A percentile compares a stretch with the other conserved stretches of the same genome.
Evolutionary conservation across 371 early-diverging fungal species (phyloP).

Genomic region (Fennellomyces sp.): DNA sequence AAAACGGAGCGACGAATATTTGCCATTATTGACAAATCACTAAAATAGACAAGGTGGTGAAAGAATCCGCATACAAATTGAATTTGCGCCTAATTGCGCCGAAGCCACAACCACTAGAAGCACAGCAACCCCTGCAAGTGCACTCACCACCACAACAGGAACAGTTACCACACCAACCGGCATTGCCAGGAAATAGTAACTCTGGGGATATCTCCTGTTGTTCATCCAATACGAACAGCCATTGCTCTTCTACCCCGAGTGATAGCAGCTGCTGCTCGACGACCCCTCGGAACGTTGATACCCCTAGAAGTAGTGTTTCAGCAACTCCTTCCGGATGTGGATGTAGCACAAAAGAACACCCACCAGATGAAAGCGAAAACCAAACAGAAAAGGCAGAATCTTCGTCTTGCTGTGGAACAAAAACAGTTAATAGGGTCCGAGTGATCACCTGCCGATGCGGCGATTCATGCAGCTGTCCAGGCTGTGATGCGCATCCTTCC

Average conservation of each 20-base stretch:
- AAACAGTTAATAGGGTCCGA: conserved; percentile 21
- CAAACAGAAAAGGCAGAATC: not conserved
- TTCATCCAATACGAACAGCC: not conserved
- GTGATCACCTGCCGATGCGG: conserved; percentile 54
- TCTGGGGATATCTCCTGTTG: not conserved
- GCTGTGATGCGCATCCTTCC: conserved; percentile 54
- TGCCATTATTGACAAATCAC: not conserved
- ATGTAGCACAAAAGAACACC: not conserved
- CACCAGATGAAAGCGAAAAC: not conserved
- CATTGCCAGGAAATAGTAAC: not conserved
- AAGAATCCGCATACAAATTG: not conserved
- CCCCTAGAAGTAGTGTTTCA: too few relatives aligned
- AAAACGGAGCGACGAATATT: too few relatives aligned
- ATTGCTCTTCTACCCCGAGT: not conserved
- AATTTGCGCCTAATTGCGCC: conserved; percentile 21
- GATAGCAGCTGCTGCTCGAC: not conserved
- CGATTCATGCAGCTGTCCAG: conserved; percentile 48
- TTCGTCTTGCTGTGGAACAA: not conserved
- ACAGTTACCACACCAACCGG: not conserved
- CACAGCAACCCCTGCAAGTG: not conserved
- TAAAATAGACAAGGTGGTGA: not conserved
- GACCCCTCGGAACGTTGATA: too few relatives aligned
- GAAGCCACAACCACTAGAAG: conserved; percentile 10
- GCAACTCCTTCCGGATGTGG: not conserved
- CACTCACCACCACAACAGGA: not conserved